Conservation (phyloP, 768 basidiomycete genomes). For the Ephemerocybe angulata region DNA sequence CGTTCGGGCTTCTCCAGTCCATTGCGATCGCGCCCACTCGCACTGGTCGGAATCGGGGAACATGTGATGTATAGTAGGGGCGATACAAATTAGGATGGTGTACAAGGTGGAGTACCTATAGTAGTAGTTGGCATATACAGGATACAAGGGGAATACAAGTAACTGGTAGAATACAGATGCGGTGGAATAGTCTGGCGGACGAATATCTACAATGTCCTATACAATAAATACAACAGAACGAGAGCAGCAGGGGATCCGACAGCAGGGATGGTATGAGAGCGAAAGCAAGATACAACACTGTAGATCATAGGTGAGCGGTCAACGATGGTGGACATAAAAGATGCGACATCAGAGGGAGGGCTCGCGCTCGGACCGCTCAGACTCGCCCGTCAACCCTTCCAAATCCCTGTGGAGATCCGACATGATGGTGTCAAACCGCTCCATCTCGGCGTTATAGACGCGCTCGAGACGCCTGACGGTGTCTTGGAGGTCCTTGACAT, state of each 20-base stretch:
- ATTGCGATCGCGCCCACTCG: not conserved
- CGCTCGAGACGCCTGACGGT: conserved; percentile 32
- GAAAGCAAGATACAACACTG: not conserved
- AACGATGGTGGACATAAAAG: not conserved
- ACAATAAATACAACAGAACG: not conserved
- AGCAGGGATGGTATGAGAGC: not conserved
- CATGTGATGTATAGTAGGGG: no score
- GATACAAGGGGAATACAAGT: not conserved
- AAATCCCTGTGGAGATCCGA: conserved; percentile 18
- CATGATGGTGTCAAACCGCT: conserved; percentile 31
- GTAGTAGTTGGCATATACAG: not conserved
- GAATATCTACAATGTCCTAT: not conserved
- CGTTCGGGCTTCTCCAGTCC: not conserved
- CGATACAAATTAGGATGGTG: not conserved
- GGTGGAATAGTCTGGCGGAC: not conserved
- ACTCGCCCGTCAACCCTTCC: conserved; percentile 1
- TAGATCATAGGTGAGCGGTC: not conserved
- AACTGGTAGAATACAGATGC: not conserved
- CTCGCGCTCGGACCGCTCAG: conserved; percentile 5
- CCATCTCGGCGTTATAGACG: conserved; percentile 31
- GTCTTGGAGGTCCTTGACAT: conserved; percentile 33
- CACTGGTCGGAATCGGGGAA: no score
- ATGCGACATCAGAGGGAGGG: not conserved
- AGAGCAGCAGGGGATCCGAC: not conserved
- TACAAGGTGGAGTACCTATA: no score